Conservation (phyloP, 2,329 filamentous ascomycete species). For the Chaetomium sp. region DNA sequence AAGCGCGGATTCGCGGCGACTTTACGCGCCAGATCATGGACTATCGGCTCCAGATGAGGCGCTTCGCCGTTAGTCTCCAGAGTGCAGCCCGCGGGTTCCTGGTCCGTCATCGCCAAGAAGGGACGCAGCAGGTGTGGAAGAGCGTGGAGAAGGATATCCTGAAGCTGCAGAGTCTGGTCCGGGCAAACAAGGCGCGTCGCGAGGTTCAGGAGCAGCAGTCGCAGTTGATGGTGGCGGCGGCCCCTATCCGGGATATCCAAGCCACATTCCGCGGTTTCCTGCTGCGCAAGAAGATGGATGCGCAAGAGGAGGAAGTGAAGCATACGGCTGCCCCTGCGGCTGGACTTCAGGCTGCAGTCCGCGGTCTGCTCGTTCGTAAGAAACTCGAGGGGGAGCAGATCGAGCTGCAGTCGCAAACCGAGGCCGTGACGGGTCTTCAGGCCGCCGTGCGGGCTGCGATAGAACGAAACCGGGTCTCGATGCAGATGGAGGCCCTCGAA, state of each 20-base stretch:
- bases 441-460: conserved; percentile 59
- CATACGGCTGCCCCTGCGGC: conserved; percentile 46
- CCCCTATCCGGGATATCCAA: conserved; percentile 60
- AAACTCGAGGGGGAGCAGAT: conserved; percentile 48
- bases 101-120: conserved; percentile 55
- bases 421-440: conserved; percentile 53
- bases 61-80: conserved; percentile 74
- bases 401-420: conserved; percentile 45
- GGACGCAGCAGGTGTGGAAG: conserved; percentile 62
- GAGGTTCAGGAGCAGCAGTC: conserved; percentile 50
- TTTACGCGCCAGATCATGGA: conserved; percentile 76
- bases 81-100: conserved; percentile 74
- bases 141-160: conserved; percentile 65
- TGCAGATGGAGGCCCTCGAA: conserved; percentile 45
- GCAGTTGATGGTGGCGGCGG: conserved; percentile 56
- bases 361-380: conserved; percentile 59
- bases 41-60: conserved; percentile 77
- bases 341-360: conserved; percentile 58
- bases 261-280: conserved; percentile 62
- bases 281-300: conserved; percentile 49
- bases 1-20: conserved; percentile 80
- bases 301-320: conserved; percentile 51
- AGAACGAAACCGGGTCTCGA: conserved; percentile 47
- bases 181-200: conserved; percentile 58
- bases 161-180: conserved; percentile 73